Evolutionary conservation across 768 basidiomycete species (phyloP), one percentile per base, ranked within the genome.

Genomic region (Leccinum barrowsii): DNA sequence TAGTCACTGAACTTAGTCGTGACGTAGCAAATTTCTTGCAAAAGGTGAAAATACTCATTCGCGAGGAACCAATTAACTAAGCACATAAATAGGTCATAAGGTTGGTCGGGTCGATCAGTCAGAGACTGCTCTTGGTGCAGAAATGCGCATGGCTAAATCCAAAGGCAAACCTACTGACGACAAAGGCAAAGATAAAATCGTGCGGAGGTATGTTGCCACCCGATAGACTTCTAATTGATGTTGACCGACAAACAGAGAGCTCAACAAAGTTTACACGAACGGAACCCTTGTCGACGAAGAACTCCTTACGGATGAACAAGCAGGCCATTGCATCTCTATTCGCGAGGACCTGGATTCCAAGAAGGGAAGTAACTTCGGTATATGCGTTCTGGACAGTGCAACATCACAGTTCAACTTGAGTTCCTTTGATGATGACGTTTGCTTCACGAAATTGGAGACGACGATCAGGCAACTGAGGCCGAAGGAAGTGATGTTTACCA

Each of bases 41-140:
- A 89, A 90, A 68, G 68, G 68, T 70, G 28, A 60, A 35, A 17
- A 50, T 1, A 24, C 11, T 17, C 17, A 1, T 34, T 19, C 17
- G 28, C 8, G 6, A 32, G 4, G 1, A 17, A 22, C 0, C 7
- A 5, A 1, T 44, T 40, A 17, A 13, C 52, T 64, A 15, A 49
- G 59, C 50, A 7, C 3, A 37, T 2, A 7, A 10, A 8, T 24
- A 89, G 91, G 92, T 0, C 90, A 94, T 75, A 95, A 95, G 74
- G 92, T 99, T 54, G 97, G 97, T 7, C 87, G 92, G 12, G 97
- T 99, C 17, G 96, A 98, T 68, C 97, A 99, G 73, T 85, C 89
- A 1, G 97, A 99, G 76, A 99, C 97, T 0, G 94, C 94, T 0
- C 86, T 99, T 11, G 97, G 96, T 22, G 93, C 92, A 21, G 96